Percentiles rank a stretch among this genome's conserved stretches.
These are phyloP conservation scores for Crassisporium funariophilum DNA, from an alignment of 768 basidiomycete genomes.

Conservation along the genomic window DNA sequence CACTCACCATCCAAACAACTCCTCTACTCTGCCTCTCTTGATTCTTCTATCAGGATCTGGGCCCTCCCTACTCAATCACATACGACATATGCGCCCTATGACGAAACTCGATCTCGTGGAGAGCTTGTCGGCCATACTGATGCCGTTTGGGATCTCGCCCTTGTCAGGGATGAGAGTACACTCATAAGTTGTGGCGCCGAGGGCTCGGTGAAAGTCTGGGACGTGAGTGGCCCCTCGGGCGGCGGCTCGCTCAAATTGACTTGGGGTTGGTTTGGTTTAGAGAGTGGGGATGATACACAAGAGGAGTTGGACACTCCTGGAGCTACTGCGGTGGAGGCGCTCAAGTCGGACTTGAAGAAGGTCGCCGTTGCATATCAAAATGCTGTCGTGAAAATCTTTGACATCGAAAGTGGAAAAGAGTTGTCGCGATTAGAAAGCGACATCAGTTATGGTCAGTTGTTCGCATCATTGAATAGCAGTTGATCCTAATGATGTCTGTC, in stretches of 20 bases:
- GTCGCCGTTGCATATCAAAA: conserved; percentile 92
- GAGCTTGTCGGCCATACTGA: conserved; percentile 93
- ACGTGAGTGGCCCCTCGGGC: conserved; percentile 68
- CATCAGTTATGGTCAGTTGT: conserved; percentile 53
- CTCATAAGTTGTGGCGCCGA: conserved; percentile 92
- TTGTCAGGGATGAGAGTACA: conserved; percentile 79
- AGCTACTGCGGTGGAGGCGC: conserved; percentile 82
- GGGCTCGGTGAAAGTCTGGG: conserved; percentile 93
- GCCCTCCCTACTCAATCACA: conserved; percentile 72
- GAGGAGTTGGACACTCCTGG: conserved; percentile 61
- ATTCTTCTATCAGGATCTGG: conserved; percentile 94
- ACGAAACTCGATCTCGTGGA: conserved; percentile 73
- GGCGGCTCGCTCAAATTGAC: conserved; percentile 69
- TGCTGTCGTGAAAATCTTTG: conserved; percentile 87
- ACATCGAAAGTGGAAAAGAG: conserved; percentile 87
- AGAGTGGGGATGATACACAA: conserved; percentile 45
- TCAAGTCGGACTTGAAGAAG: conserved; percentile 81
- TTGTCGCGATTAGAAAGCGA: conserved; percentile 61
- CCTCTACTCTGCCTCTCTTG: conserved; percentile 90
- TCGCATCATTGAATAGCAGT: background rate
- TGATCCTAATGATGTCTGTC: conserved; percentile 7
- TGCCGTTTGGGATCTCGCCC: conserved; percentile 93
- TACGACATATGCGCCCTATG: conserved; percentile 91
- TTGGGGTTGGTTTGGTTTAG: conserved; percentile 80
- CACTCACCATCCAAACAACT: conserved; percentile 75